Evolutionary conservation across 345 rosid genomes (phyloP).

Genomic region (Trapa incisa): DNA sequence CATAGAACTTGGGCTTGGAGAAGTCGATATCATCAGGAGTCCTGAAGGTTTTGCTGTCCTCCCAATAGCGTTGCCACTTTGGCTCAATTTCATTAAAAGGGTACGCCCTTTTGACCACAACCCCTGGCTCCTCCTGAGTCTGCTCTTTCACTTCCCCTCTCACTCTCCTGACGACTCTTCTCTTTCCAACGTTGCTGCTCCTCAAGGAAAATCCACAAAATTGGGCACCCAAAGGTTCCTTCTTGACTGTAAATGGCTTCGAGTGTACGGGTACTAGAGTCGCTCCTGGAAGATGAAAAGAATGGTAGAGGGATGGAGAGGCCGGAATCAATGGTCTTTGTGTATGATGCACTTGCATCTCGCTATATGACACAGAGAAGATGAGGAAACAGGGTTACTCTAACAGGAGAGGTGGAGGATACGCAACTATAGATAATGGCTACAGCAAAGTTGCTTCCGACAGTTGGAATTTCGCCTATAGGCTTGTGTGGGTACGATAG

Average conservation of each 20-base stretch:
- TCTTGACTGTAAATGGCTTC: background rate
- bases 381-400: background rate
- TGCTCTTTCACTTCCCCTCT: conserved; percentile 11
- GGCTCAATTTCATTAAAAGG: conserved; percentile 89
- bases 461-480: background rate
- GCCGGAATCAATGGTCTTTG: background rate
- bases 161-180: background rate
- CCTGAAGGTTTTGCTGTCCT: conserved; percentile 54
- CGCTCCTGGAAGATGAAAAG: background rate
- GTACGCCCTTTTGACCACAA: conserved; percentile 43
- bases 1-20: conserved; percentile 81
- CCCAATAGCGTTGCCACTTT: conserved; percentile 88
- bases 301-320: background rate
- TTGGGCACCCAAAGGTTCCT: background rate
- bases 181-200: background rate
- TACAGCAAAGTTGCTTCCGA: background rate
- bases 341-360: background rate
- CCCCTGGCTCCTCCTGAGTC: conserved; percentile 12
- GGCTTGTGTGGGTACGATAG: too few relatives aligned
- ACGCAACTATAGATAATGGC: background rate
- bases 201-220: background rate
- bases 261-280: background rate
- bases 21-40: conserved; percentile 80
- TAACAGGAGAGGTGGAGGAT: background rate
- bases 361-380: background rate